Evolutionary conservation across 2,329 filamentous ascomycete species (phyloP), one percentile per base, ranked within the genome.

Genomic region (Colletotrichum gigasporum): DNA sequence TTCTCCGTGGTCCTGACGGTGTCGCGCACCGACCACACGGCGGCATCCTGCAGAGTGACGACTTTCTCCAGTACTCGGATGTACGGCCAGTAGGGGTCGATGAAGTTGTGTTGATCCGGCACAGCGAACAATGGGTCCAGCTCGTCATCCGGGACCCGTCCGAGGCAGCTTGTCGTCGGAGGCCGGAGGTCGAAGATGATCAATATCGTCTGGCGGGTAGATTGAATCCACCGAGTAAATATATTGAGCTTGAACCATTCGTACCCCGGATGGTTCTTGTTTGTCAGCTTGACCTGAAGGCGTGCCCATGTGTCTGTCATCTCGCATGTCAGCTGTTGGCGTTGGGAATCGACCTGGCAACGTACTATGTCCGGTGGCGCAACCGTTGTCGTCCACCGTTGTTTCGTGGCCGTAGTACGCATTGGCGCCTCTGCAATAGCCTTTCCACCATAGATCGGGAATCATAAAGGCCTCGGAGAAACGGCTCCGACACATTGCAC

Each of bases 11-110:
- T 48, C 3, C 81, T 71, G 2, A 83, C 74, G 0, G 66, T 67
- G 30, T 76, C 60, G 1, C 80, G 73, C 2, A 80, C 71, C 0
- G 64, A 62, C 82, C 82, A 83, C 8, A 83, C 76, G 0, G 79
- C 72, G 0, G 68, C 30, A 8, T 79, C 75, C 28, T 76, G 75
- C 3, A 77, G 59, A 4, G 51, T 48, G 3, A 74, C 69, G 3
- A 82, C 35, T 18, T 77, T 71, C 10, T 70, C 68, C 1, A 74
- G 24, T 4, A 81, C 44, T 5, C 56, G 61, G 1, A 69, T 59
- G 34, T 80, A 78, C 3, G 76, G 65, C 78, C 77, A 81, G 39
- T 79, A 79, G 0, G 78, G 78, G 20, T 74, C 72, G 22, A 55
- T 55, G 35, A 34, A 50, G 39, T 2, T 71, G 28, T 12, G 12